Percentiles rank a stretch among this genome's conserved stretches.
Conservation (phyloP, 305 asterid genomes). For the Solanum aculeatissimum region DNA sequence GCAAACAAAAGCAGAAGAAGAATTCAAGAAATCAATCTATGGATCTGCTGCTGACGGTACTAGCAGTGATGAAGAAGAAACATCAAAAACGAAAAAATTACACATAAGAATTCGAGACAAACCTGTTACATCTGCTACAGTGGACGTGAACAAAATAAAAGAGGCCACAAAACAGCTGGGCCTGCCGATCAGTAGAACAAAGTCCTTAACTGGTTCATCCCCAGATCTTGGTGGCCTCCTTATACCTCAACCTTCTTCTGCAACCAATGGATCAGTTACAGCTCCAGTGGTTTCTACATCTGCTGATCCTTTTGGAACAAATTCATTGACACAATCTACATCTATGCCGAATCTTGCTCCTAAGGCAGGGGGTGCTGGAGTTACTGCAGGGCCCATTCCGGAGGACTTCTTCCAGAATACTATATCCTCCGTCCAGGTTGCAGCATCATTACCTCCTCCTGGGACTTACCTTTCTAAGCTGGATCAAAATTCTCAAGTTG, state of each 20-base stretch:
- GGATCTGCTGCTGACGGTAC: constrained; percentile 80
- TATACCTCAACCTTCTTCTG: constrained; percentile 53
- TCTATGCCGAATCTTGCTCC: constrained; percentile 42
- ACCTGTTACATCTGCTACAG: constrained; percentile 71
- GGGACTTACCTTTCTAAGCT: constrained; percentile 66
- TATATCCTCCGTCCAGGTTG: constrained; percentile 79
- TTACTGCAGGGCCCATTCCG: constrained; percentile 71
- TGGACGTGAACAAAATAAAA: constrained; percentile 88
- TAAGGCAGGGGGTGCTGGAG: constrained; percentile 46
- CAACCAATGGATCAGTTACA: constrained; percentile 28
- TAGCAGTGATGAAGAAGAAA: constrained; percentile 96
- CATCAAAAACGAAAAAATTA: constrained; percentile 66
- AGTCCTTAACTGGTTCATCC: constrained; percentile 63
- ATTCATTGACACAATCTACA: constrained; percentile 46
- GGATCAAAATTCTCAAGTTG: constrained; percentile 57
- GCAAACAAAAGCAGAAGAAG: constrained; percentile 97
- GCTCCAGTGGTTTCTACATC: constrained; percentile 45
- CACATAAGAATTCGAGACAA: constrained; percentile 82
- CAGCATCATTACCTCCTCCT: constrained; percentile 78
- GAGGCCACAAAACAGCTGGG: constrained; percentile 96
- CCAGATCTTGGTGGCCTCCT: constrained; percentile 63
- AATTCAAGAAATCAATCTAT: constrained; percentile 78
- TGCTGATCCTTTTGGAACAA: constrained; percentile 68
- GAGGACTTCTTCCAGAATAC: constrained; percentile 99
- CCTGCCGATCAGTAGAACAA: constrained; percentile 71